Base-by-base conservation (phyloP, 768 basidiomycete species). In the Pulveroboletus sp. region DNA sequence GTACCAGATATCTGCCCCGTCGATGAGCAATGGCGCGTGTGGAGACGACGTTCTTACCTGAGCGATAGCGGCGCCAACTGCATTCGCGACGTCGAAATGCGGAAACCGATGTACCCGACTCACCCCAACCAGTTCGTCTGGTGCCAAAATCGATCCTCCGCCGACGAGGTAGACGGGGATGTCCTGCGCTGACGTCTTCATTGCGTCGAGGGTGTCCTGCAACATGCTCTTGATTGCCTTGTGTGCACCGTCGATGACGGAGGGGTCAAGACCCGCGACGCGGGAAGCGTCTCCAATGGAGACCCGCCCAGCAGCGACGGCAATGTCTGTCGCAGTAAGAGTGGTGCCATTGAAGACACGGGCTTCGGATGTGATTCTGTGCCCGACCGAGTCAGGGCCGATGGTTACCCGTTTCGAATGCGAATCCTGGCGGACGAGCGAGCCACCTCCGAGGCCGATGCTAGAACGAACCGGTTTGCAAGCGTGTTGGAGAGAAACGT, bases 351-450 rank as follows among this genome's bases (percentile, higher is more conserved):
- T 79, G 53, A 86, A 86, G 0, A 82, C 69, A 9, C 69, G 61
- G 6, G 75, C 74, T 36, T 82, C 77, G 36, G 66, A 69, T 5
- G 71, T 70, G 42, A 80, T 70, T 52, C 66, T 61, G 60, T 82
- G 78, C 0, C 84, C 84, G 16, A 85, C 81, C 1, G 82, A 86
- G 56, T 83, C 78, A 11, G 84, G 84, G 0, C 84, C 84, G 29
- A 86, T 72, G 0, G 75, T 71, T 21, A 80, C 74, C 41, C 64
- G 71, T 19, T 72, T 66, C 3, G 62, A 60, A 14, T 51, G 45
- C 21, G 68, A 59, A 43, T 60, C 57, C 20, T 63, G 49, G 36
- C 74, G 71, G 20, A 84, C 69, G 33, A 75, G 62, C 8, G 82
- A 84, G 8, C 84, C 84, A 39, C 84, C 84, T 39, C 84, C 84